A percentile compares a stretch with the other conserved stretches of the same genome.
phyloP scores from a whole-genome alignment of 305 asterid species.

The Fraxinus baroniana region DNA sequence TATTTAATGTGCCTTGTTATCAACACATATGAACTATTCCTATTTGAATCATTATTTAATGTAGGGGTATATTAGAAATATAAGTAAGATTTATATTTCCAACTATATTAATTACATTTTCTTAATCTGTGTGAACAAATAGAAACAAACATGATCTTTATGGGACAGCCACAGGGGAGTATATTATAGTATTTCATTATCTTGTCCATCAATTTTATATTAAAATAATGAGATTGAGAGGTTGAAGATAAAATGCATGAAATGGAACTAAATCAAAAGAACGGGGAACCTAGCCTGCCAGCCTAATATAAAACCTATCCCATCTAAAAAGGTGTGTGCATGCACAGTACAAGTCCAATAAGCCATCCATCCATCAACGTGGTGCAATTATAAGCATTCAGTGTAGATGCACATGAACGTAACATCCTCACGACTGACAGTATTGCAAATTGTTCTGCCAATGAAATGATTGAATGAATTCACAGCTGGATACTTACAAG shows the following conservation, averaged over 20 bases:
- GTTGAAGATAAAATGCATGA: neutral
- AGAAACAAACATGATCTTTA: neutral
- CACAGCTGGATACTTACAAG: slow-evolving; percentile 64
- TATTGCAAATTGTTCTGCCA: neutral
- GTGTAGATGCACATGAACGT: neutral
- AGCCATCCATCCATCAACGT: neutral
- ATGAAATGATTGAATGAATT: neutral
- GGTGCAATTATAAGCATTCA: neutral
- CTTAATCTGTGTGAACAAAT: neutral
- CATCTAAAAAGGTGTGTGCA: neutral
- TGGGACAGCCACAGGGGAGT: neutral
- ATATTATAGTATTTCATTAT: neutral
- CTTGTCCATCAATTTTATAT: neutral
- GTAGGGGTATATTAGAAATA: neutral
- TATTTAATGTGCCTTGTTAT: neutral
- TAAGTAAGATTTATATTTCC: neutral
- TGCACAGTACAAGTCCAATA: neutral
- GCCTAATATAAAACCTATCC: neutral
- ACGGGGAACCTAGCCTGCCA: neutral
- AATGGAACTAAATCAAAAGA: neutral
- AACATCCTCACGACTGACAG: neutral
- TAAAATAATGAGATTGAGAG: neutral
- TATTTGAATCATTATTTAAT: no score
- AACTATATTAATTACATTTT: no score
- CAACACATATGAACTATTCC: neutral